A percentile compares a stretch with the other conserved stretches of the same genome.
These are phyloP conservation scores for Diaporthe ampelina DNA, from an alignment of 2,329 filamentous ascomycete species.

Conservation along the genomic window DNA sequence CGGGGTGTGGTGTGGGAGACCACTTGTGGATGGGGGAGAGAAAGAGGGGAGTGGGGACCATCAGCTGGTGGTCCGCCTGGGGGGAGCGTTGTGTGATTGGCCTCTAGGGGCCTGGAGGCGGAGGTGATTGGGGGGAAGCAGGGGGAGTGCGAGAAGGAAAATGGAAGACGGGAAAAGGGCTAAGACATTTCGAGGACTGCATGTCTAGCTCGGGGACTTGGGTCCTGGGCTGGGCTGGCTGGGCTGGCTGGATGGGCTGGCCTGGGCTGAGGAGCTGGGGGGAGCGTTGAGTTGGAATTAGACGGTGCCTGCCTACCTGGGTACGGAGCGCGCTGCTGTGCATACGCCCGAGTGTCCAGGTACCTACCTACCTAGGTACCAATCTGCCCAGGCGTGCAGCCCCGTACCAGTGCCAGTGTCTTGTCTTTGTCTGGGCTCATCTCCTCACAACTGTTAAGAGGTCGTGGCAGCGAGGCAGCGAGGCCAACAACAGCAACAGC, in stretches of 20 bases:
- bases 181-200: slow-evolving; percentile 9
- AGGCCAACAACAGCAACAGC: background rate
- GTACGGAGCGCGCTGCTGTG: too few species aligned
- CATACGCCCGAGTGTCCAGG: background rate
- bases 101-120: slow-evolving; percentile 10
- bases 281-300: slow-evolving; percentile 1
- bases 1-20: slow-evolving; percentile 4
- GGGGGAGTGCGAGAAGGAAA: background rate
- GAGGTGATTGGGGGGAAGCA: slow-evolving; percentile 18
- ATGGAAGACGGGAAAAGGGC: slow-evolving; percentile 7
- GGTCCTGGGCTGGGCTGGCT: background rate
- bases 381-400: background rate
- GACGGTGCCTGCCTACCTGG: too few species aligned
- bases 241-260: slow-evolving; percentile 5
- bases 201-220: slow-evolving; percentile 19
- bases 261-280: background rate
- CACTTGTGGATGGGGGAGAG: background rate
- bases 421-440: slow-evolving; percentile 23
- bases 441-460: background rate
- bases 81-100: slow-evolving; percentile 46
- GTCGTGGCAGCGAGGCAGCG: too few species aligned
- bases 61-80: slow-evolving; percentile 38
- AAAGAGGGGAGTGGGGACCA: slow-evolving; percentile 13
- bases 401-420: slow-evolving; percentile 7
- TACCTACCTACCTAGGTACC: too few species aligned